Evolutionary conservation across 108 stramenopile genomes (phyloP).

Genomic region (Skeletonema marinoi): DNA sequence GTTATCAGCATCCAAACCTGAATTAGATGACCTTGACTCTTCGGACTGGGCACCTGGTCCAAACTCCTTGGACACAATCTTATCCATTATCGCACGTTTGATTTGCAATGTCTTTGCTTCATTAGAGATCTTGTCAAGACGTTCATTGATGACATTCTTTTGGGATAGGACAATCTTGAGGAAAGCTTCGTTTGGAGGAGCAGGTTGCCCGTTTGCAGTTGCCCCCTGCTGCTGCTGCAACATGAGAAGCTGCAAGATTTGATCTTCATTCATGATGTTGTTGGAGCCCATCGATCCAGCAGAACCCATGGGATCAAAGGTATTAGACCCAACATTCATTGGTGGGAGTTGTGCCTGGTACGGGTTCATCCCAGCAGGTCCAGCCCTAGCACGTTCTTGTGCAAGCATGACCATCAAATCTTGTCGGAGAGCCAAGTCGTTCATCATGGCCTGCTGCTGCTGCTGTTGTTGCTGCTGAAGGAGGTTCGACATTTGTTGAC

Average conservation of each 20-base stretch:
- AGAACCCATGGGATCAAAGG: not conserved
- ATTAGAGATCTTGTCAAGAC: not conserved
- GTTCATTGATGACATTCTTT: not conserved
- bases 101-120: not conserved
- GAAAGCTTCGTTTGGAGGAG: not conserved
- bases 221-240: not conserved
- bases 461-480: slow-evolving; percentile 1
- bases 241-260: not conserved
- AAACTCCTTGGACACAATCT: not conserved
- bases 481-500: not conserved
- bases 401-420: not conserved
- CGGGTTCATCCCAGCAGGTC: not conserved
- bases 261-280: not conserved
- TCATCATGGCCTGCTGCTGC: slow-evolving; percentile 1
- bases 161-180: not conserved
- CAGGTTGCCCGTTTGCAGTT: not conserved
- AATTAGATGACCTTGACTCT: not conserved
- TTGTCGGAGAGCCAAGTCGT: not conserved
- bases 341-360: not conserved
- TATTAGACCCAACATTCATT: not conserved
- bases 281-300: not conserved
- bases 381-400: slow-evolving; percentile 1
- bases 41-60: slow-evolving; percentile 2
- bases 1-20: not conserved
- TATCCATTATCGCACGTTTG: not conserved